Percentiles rank a stretch among this genome's conserved stretches.
Evolutionary conservation across 2,329 filamentous ascomycete genomes (phyloP).

Genomic region (Ilyonectria mors-panacis): DNA sequence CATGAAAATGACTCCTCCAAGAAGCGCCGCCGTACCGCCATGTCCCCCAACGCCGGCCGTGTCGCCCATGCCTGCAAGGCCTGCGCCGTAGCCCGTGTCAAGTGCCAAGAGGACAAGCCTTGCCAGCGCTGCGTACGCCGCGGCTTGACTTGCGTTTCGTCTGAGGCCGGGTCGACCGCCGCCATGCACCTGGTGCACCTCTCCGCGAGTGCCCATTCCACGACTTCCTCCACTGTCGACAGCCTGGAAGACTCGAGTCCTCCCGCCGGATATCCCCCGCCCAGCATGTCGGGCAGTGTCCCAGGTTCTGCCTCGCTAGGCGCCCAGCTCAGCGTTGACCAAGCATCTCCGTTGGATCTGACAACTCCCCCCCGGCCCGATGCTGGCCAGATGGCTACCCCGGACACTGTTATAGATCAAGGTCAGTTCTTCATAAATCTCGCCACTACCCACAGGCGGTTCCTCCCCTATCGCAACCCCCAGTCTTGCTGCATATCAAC

Average conservation of each 20-base stretch:
- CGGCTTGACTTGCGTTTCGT: constrained; percentile 60
- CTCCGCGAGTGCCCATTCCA: constrained; percentile 54
- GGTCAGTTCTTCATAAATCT: constrained; percentile 15
- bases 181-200: constrained; percentile 62
- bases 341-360: constrained; percentile 36
- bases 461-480: no score
- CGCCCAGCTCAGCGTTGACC: constrained; percentile 29
- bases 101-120: constrained; percentile 69
- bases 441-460: not conserved
- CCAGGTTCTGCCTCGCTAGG: constrained; percentile 28
- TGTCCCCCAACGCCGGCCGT: constrained; percentile 62
- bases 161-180: constrained; percentile 56
- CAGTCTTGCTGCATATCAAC: not conserved
- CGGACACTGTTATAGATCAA: constrained; percentile 40
- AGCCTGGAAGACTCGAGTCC: constrained; percentile 36
- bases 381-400: constrained; percentile 38
- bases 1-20: constrained; percentile 65
- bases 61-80: constrained; percentile 68
- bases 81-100: constrained; percentile 67
- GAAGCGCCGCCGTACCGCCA: constrained; percentile 62
- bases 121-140: constrained; percentile 66
- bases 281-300: constrained; percentile 21
- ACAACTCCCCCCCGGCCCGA: constrained; percentile 33
- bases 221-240: constrained; percentile 42
- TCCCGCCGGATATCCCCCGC: constrained; percentile 29